phyloP scores from a whole-genome alignment of 2,329 filamentous ascomycete genomes.

The Ophiosphaerella herpotricha region DNA sequence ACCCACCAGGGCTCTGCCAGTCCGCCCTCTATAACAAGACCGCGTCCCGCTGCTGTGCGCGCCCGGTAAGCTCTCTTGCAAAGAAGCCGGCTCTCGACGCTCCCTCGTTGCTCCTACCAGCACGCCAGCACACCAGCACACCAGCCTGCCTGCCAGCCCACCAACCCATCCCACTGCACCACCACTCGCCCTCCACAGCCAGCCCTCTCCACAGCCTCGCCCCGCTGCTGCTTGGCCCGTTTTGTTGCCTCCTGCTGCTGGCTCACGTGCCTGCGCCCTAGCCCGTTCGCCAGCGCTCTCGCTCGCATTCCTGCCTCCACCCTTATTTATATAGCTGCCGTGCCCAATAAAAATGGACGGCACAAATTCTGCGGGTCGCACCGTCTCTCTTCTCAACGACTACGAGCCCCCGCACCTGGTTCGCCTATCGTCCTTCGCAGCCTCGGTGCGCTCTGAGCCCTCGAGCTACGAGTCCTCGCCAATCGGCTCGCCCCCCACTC shows the following conservation, averaged over 20 bases:
- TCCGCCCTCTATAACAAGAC: slow-evolving; percentile 15
- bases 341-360: slow-evolving; percentile 53
- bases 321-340: slow-evolving; percentile 25
- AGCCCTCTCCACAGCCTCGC: too few species aligned
- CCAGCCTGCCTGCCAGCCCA: not conserved
- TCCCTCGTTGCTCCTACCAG: not conserved
- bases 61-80: slow-evolving; percentile 12
- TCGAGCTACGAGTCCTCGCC: slow-evolving; percentile 54
- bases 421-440: slow-evolving; percentile 44
- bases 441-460: slow-evolving; percentile 45
- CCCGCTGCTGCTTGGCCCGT: not conserved
- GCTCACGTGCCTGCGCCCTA: slow-evolving; percentile 3
- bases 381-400: slow-evolving; percentile 58
- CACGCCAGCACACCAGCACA: not conserved
- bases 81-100: not conserved
- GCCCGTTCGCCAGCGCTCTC: not conserved
- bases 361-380: slow-evolving; percentile 56
- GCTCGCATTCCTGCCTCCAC: slow-evolving; percentile 33
- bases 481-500: slow-evolving; percentile 52
- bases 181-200: too few species aligned
- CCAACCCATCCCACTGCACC: too few species aligned
- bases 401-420: slow-evolving; percentile 38
- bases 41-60: slow-evolving; percentile 17
- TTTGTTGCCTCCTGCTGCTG: not conserved
- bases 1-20: slow-evolving; percentile 13